Base-by-base conservation (phyloP, 495 filamentous ascomycete genomes). In the Filosporella fistucella region DNA sequence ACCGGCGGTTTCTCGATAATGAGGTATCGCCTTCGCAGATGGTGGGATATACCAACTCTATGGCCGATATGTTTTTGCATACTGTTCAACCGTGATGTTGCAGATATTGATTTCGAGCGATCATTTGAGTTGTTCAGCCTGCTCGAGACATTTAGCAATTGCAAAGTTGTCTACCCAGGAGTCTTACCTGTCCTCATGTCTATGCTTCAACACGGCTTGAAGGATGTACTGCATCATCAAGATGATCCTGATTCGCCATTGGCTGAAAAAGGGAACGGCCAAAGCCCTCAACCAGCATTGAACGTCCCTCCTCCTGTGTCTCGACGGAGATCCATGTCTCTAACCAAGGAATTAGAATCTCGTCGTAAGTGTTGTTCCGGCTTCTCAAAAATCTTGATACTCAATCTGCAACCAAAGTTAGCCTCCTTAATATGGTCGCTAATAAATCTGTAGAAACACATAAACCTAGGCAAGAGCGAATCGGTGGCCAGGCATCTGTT, bases 1-100 rank as follows among this genome's bases (percentile, higher is more conserved):
- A 87, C 80, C 26, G 89, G 89, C 4, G 93, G 93, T 2, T 95
- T 95, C 66, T 68, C 74, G 30, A 84, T 95, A 41, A 81, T 97
- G 79, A 83, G 82, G 32, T 72, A 87, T 57, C 78, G 85, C 33
- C 72, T 98, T 10, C 89, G 81, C 58, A 71, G 82, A 62, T 95
- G 89, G 86, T 97, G 93, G 93, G 83, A 85, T 60, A 72, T 93
- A 12, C 78, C 88, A 8, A 75, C 80, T 7, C 62, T 96, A 23
- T 98, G 94, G 94, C 81, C 85, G 6, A 82, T 93, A 28, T 89
- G 88, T 59, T 91, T 98, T 66, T 80, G 88, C 38, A 84, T 96
- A 37, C 68, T 98, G 9, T 94, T 98, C 62, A 89, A 86, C 13
- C 71, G 76, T 40, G 89, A 95, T 60, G 76, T 93, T 50, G 82